Conservation (phyloP, 768 basidiomycete species). For the Leccinum pellstonianum region DNA sequence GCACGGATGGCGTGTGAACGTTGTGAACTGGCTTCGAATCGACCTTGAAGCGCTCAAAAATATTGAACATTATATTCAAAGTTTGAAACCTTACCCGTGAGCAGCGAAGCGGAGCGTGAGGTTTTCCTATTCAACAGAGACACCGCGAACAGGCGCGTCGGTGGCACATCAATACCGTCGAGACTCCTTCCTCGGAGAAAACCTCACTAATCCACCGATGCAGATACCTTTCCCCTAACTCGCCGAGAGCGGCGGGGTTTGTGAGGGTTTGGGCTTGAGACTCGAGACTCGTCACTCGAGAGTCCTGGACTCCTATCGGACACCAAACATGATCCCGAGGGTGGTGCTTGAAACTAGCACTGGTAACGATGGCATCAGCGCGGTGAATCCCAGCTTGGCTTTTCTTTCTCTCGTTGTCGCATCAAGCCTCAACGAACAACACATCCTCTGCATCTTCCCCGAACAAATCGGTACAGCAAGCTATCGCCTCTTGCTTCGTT, state of each 20-base stretch:
- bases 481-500: not conserved
- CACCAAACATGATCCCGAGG: conserved; percentile 3
- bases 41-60: not conserved
- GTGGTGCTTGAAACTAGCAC: not conserved
- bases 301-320: not conserved
- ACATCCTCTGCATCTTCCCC: not conserved
- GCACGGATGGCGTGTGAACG: not conserved
- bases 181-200: not conserved
- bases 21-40: not conserved
- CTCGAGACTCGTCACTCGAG: not conserved
- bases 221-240: not conserved
- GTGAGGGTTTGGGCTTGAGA: not conserved
- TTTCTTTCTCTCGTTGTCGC: not conserved
- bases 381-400: not conserved
- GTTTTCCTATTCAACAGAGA: not conserved
- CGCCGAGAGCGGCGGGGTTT: not conserved
- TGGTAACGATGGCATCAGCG: conserved; percentile 4
- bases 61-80: not conserved
- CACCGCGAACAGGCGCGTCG: not conserved
- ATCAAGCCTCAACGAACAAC: not conserved
- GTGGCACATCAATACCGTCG: not conserved
- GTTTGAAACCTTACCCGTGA: not conserved
- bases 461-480: not conserved
- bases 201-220: not conserved
- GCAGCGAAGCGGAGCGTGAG: not conserved